These are phyloP conservation scores for Pichia californica DNA, from an alignment of 805 yeast species.

Conservation along the genomic window DNA sequence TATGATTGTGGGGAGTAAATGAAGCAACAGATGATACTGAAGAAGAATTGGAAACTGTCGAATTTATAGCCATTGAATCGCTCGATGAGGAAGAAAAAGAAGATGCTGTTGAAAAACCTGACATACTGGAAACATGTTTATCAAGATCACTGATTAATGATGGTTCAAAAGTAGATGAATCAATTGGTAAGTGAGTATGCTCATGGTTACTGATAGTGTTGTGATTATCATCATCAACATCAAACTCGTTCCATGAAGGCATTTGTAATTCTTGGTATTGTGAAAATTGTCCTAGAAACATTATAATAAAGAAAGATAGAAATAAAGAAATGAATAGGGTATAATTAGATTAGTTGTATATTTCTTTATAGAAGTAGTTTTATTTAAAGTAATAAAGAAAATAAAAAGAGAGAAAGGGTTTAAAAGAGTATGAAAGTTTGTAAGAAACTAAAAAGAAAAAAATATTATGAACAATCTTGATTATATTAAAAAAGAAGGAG, in stretches of 20 bases:
- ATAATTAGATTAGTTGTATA: too few species aligned
- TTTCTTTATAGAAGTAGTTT: too few species aligned
- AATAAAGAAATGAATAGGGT: too few species aligned
- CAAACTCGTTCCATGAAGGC: conserved; percentile 2
- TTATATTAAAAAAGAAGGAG: too few species aligned
- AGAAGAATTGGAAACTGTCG: neutral
- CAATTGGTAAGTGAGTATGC: neutral
- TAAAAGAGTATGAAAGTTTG: too few species aligned
- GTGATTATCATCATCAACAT: neutral
- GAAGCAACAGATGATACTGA: neutral
- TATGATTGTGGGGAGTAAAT: neutral
- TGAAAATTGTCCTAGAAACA: neutral
- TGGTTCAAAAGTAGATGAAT: neutral
- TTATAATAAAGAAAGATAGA: neutral
- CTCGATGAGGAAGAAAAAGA: neutral
- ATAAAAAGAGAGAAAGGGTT: too few species aligned
- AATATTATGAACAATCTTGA: too few species aligned
- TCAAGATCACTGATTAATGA: neutral
- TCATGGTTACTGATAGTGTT: neutral
- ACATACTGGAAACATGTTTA: neutral
- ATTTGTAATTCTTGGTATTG: conserved; percentile 1
- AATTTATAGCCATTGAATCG: too few species aligned
- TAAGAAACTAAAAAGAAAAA: too few species aligned
- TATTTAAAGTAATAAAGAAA: too few species aligned
- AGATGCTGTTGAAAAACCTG: neutral